Percentiles rank a stretch among this genome's conserved stretches.
These are phyloP conservation scores for Candida succiphila DNA, from an alignment of 805 yeast genomes.

Conservation along the genomic window DNA sequence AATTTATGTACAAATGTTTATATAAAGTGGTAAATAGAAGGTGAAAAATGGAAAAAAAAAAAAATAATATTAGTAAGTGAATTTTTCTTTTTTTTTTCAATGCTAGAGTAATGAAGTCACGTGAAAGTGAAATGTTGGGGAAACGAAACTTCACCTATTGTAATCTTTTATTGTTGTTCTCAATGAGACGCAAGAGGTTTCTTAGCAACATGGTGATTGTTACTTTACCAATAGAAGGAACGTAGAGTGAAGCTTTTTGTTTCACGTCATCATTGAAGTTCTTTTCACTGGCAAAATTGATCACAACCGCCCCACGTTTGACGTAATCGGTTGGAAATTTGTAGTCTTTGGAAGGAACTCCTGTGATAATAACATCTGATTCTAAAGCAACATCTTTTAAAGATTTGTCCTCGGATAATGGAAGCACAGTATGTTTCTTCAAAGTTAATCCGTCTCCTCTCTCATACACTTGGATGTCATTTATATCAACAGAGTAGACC, in stretches of 20 bases:
- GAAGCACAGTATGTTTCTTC: constrained; percentile 73
- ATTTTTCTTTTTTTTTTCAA: constrained; percentile 8
- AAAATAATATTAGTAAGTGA: no score
- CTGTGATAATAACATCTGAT: constrained; percentile 92
- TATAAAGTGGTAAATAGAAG: no score
- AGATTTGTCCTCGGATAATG: constrained; percentile 31
- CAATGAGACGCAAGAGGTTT: constrained; percentile 73
- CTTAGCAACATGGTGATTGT: constrained; percentile 92
- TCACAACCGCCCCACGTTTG: constrained; percentile 80
- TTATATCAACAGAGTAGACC: constrained; percentile 84
- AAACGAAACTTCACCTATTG: no score
- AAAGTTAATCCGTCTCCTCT: constrained; percentile 85
- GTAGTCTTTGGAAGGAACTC: constrained; percentile 79
- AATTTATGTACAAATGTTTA: no score
- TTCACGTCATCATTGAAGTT: constrained; percentile 81
- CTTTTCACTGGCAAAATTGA: constrained; percentile 83
- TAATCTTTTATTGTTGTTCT: constrained; percentile 36
- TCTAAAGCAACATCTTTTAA: constrained; percentile 56
- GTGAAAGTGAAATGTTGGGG: no score
- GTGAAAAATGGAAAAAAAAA: no score
- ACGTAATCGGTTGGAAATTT: constrained; percentile 79
- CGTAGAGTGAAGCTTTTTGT: constrained; percentile 80
- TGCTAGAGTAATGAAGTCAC: no score
- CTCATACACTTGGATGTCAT: constrained; percentile 83
- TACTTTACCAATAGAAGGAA: constrained; percentile 93